Evolutionary conservation across 2,329 filamentous ascomycete species (phyloP), one percentile per base, ranked within the genome.

Genomic region (Trichoderma guizhouense): DNA sequence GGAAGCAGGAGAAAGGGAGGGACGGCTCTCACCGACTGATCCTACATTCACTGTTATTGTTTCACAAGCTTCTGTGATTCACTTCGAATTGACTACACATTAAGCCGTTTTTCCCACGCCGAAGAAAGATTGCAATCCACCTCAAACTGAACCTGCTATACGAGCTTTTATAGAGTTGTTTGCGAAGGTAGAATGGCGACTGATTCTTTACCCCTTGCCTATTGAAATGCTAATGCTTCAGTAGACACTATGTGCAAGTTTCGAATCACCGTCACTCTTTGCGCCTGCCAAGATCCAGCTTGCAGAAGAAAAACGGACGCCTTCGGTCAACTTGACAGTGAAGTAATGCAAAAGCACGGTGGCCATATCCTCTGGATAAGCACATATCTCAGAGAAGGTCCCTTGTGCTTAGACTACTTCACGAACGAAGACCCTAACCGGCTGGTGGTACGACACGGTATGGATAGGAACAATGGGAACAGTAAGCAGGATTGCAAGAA

Each of bases 401-500:
- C 61, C 3, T 15, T 61, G 36, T 74, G 73, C 70, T 21, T 68
- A n/a, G 70, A 67, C 24, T 69, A 53, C 34, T 74, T 72, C 36
- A 36, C 7, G 8, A 74, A 74, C 47, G 62, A 67, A 5, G 62
- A 74, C 14, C 68, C 71, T 8, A 26, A 72, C 12, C 67, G 72
- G 7, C 30, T 73, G 9, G 51, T 74, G 8, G 72, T 73, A 11
- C 28, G n/a, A 5, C 64, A 64, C 14, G 72, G 73, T n/a, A 74
- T 74, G 72, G 28, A 65, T n/a, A 60, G 55, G 6, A 57, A 55
- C 32, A 71, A 74, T 26, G 65, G 53, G 12, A 74, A 73, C 71
- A 72, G 67, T 51, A 74, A 47, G 28, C 72, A 71, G 28, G 72
- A 74, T 28, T 74, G 73, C 55, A 72, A 28, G 47, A 63, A 73